Evolutionary conservation across 148 eudicot genomes (phyloP).

Genomic region (Salicornia ramosissima): DNA sequence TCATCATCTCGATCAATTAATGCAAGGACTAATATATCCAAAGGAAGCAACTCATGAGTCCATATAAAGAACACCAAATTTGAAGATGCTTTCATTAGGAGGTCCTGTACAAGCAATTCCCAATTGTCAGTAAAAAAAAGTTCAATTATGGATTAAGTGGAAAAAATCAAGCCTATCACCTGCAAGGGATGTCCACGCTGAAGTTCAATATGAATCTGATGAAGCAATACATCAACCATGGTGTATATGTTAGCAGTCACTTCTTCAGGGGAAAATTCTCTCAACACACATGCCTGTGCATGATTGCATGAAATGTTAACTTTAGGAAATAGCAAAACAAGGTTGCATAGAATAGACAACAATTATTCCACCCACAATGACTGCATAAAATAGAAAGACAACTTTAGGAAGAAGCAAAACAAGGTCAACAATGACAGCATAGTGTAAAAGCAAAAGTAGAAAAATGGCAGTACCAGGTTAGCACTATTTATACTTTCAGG

Average conservation of each 20-base stretch:
- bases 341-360: constrained; percentile 3
- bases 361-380: constrained; percentile 8
- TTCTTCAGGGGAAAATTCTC: constrained; percentile 98
- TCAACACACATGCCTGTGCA: constrained; percentile 71
- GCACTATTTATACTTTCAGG: constrained; percentile 86
- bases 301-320: neutral
- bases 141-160: neutral
- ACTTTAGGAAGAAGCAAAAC: neutral
- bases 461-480: constrained; percentile 52
- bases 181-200: constrained; percentile 82
- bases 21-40: constrained; percentile 90
- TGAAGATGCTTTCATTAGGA: constrained; percentile 68
- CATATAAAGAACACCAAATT: constrained; percentile 80
- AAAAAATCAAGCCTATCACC: constrained; percentile 31
- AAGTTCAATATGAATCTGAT: constrained; percentile 77
- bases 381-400: neutral
- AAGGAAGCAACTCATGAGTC: constrained; percentile 90
- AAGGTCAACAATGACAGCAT: neutral
- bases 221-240: constrained; percentile 94
- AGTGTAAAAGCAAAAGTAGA: constrained; percentile 9
- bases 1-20: constrained; percentile 99
- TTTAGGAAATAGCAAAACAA: constrained; percentile 1
- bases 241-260: constrained; percentile 95
- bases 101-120: constrained; percentile 54
- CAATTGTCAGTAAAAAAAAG: neutral